Conservation (phyloP, 345 rosid genomes). For the Sonneratia alba region DNA sequence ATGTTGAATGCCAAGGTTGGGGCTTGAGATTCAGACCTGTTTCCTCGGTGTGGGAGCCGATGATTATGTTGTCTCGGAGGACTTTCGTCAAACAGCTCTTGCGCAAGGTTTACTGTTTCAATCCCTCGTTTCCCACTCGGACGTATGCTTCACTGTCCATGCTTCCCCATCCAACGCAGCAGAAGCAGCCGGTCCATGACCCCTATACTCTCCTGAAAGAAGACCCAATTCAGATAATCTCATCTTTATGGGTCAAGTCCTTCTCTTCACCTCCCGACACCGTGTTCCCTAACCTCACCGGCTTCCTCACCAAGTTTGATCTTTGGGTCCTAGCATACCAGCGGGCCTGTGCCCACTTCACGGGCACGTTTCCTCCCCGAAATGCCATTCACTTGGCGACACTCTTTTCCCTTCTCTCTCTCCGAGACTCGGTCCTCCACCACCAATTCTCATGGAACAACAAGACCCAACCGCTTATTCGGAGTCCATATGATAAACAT, state of each 20-base stretch:
- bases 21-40: neutral
- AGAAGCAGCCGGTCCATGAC: constrained; percentile 21
- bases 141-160: constrained; percentile 28
- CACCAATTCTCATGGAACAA: constrained; percentile 66
- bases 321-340: constrained; percentile 93
- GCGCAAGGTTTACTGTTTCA: constrained; percentile 8
- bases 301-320: constrained; percentile 82
- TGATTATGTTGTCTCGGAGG: constrained; percentile 42
- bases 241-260: constrained; percentile 84
- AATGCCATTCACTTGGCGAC: constrained; percentile 53
- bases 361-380: constrained; percentile 91
- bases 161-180: constrained; percentile 1
- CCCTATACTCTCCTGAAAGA: constrained; percentile 60
- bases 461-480: constrained; percentile 49
- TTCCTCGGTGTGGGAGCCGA: neutral
- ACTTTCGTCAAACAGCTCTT: constrained; percentile 44
- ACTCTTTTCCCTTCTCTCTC: constrained; percentile 65
- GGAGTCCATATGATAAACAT: constrained; percentile 55
- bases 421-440: constrained; percentile 49
- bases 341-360: constrained; percentile 62
- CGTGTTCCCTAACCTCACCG: constrained; percentile 62
- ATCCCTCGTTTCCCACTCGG: constrained; percentile 9
- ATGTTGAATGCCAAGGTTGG: neutral
- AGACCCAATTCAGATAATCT: constrained; percentile 72
- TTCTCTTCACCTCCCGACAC: constrained; percentile 53